Base-by-base conservation (phyloP, 2,329 filamentous ascomycete species). In the Tolypocladium album region DNA sequence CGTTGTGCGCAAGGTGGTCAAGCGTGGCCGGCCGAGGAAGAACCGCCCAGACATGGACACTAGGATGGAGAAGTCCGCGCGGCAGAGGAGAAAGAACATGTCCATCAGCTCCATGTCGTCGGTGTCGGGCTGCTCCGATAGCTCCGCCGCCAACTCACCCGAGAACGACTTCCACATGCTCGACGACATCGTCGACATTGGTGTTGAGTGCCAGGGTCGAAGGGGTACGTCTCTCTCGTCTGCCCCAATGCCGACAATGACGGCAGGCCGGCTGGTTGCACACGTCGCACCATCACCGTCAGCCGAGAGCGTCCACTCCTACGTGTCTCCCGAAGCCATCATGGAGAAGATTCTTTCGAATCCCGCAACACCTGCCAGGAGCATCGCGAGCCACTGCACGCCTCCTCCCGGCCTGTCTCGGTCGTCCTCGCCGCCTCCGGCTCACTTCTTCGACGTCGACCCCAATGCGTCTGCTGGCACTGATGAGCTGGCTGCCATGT, bases 21-120 rank as follows among this genome's bases (percentile, higher is more conserved):
- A 85, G 75, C 78, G 83, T n/a, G 85, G 85, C 11, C 77, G 85
- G 22, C 85, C 85, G 7, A 79, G 83, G 63, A 88, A 88, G 77
- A 77, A 81, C 64, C 68, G 84, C 8, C 83, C 83, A 0, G 82
- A 85, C 55, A 73, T 81, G 68, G 81, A 83, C 5, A 74, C 82
- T 57, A 78, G 84, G 11, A 71, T 80, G 58, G 80, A 84, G 2
- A 87, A 87, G 72, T 78, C 82, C n/a, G 71, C 79, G 1, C 67
- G 69, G 56, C 84, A 82, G 0, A 75, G 82, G 66, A 85, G 83
- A 75, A 84, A 84, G 74, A 76, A 79, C 70, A 67, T 78, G 69
- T 75, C 74, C 55, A 69, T 76, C 62, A 75, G 73, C 62, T 82
- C 79, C n/a, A 72, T 72, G 61, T 79, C 78, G 2, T 86, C 84